A percentile compares a stretch with the other conserved stretches of the same genome.
phyloP scores from a whole-genome alignment of 768 basidiomycete species.

The Leccinum pellstonianum region DNA sequence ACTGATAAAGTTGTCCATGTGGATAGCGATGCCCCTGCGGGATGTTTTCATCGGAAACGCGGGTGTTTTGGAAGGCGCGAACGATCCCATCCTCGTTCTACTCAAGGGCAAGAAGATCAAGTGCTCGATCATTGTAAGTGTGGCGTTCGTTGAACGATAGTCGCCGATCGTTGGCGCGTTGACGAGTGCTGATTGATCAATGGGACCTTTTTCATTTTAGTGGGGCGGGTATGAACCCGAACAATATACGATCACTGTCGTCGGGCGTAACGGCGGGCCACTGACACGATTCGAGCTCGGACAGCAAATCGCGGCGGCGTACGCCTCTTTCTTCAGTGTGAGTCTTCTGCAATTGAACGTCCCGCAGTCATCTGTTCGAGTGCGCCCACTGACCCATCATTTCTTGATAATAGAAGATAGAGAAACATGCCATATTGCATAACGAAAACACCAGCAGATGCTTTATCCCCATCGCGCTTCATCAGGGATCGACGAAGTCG shows the following conservation, averaged over 20 bases:
- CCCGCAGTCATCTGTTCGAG: neutral
- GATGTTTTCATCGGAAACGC: rapidly evolving
- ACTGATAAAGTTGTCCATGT: neutral
- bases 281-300: conserved; percentile 9
- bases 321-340: neutral
- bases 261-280: neutral
- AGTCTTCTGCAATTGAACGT: neutral
- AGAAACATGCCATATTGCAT: neutral
- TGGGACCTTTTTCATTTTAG: neutral
- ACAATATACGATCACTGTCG: neutral
- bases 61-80: neutral
- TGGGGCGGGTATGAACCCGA: conserved; percentile 10
- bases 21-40: neutral
- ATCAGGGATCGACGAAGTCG: neutral
- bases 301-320: neutral
- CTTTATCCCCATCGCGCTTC: conserved; percentile 11
- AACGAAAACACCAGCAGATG: neutral
- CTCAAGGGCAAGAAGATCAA: neutral
- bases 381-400: neutral
- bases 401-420: conserved; percentile 5
- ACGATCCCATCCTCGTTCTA: neutral
- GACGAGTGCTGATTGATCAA: neutral
- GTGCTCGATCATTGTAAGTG: conserved; percentile 6
- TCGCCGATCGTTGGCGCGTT: neutral
- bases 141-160: too few relatives aligned